Evolutionary conservation across 257 asterid genomes (phyloP).

Genomic region (Mitragyna speciosa): DNA sequence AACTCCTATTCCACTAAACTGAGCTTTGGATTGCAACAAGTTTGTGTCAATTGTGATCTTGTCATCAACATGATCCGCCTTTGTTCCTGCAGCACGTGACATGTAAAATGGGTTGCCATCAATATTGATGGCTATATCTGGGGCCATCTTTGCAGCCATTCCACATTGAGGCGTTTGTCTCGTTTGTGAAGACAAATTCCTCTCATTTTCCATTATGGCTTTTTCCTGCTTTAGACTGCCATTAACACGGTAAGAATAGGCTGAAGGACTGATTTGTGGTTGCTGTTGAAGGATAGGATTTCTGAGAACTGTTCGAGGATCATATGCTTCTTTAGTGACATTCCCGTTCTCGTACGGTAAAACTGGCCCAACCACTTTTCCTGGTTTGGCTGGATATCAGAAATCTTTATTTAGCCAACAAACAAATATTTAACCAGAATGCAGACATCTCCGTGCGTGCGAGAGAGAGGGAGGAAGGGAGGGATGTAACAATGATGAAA

Average conservation of each 20-base stretch:
- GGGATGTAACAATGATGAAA: not conserved
- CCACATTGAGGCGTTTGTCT: constrained; percentile 57
- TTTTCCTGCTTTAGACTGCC: constrained; percentile 45
- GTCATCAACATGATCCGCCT: constrained; percentile 41
- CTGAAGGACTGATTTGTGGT: constrained; percentile 38
- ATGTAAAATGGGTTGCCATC: constrained; percentile 56
- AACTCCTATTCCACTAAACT: constrained; percentile 53
- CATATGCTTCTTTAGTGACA: constrained; percentile 41
- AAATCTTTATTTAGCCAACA: not conserved
- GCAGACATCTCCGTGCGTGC: no score
- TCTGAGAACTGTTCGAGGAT: constrained; percentile 49
- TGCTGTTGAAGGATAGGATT: constrained; percentile 28
- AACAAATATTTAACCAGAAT: not conserved
- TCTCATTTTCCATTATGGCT: constrained; percentile 20
- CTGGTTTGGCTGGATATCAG: constrained; percentile 56
- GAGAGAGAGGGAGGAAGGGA: not conserved
- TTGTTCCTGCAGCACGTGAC: constrained; percentile 44
- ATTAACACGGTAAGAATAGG: constrained; percentile 38
- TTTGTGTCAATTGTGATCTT: constrained; percentile 60
- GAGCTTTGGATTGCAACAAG: constrained; percentile 62
- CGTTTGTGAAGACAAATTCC: constrained; percentile 32
- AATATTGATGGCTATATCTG: constrained; percentile 64
- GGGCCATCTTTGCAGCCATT: constrained; percentile 57
- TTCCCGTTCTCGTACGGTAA: constrained; percentile 41
- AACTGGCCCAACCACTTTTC: constrained; percentile 55